Evolutionary conservation across 1,284 basidiomycete species (phyloP).

Genomic region (Fomitopsis schrenkii): DNA sequence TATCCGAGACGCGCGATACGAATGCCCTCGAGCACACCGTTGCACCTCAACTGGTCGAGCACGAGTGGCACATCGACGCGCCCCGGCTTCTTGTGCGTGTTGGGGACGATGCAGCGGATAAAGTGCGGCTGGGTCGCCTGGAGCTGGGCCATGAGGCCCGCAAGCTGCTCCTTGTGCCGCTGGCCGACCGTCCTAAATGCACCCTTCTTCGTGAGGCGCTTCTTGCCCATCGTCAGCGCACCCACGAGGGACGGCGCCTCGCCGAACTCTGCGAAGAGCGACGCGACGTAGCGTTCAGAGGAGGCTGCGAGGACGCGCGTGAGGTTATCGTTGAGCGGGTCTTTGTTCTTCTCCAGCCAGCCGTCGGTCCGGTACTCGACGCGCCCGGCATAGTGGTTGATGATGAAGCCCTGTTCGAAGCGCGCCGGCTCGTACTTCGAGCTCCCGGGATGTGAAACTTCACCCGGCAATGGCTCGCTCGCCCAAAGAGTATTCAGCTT

Average conservation of each 20-base stretch:
- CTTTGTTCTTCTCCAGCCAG: conserved; percentile 99
- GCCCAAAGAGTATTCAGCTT: conserved; percentile 82
- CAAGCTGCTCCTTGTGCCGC: conserved; percentile 94
- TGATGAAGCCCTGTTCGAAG: conserved; percentile 93
- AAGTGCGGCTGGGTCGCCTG: conserved; percentile 97
- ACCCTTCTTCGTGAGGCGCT: conserved; percentile 87
- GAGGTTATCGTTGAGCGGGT: conserved; percentile 96
- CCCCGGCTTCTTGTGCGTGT: conserved; percentile 88
- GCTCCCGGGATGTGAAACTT: conserved; percentile 67
- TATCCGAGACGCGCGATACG: conserved; percentile 97
- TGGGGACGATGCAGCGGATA: conserved; percentile 97
- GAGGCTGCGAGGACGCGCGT: conserved; percentile 87
- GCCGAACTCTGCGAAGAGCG: conserved; percentile 85
- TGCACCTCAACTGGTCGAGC: conserved; percentile 95
- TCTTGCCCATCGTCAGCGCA: conserved; percentile 55
- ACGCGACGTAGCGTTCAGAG: conserved; percentile 77
- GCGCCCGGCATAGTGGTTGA: conserved; percentile 95
- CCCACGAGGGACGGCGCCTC: conserved; percentile 34
- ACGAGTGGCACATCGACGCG: conserved; percentile 93
- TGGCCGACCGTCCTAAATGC: conserved; percentile 97
- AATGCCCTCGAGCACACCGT: conserved; percentile 99
- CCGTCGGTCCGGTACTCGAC: conserved; percentile 96
- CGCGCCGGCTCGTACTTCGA: conserved; percentile 85
- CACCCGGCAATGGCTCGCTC: conserved; percentile 40
- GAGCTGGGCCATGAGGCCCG: conserved; percentile 89